Evolutionary conservation across 75 land plant species (phyloP).

Genomic region (Pinus albicaulis): DNA sequence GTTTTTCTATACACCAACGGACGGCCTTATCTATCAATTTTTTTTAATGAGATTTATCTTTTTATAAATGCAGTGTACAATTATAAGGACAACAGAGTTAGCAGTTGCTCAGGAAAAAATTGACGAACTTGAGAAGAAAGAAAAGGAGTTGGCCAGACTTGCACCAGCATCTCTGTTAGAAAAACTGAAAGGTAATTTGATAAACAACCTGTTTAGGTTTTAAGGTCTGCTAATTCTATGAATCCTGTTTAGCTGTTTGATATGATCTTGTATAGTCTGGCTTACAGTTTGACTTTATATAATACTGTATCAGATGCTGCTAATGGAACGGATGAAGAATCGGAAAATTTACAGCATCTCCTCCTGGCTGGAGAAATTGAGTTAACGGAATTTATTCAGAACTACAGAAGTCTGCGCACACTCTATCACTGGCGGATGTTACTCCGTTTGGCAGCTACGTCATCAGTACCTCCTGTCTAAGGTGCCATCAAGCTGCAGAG

Average conservation of each 20-base stretch:
- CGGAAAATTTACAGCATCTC: slow-evolving; percentile 57
- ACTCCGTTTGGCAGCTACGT: slow-evolving; percentile 63
- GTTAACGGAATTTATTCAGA: slow-evolving; percentile 55
- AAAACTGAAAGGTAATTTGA: slow-evolving; percentile 65
- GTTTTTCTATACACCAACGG: background rate
- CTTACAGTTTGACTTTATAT: background rate
- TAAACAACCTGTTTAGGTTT: background rate
- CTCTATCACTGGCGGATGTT: slow-evolving; percentile 69
- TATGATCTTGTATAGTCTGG: background rate
- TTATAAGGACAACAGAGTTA: slow-evolving; percentile 87
- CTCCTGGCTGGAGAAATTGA: slow-evolving; percentile 69
- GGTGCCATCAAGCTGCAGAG: too few relatives aligned
- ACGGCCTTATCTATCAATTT: background rate
- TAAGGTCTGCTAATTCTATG: background rate
- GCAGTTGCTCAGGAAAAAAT: slow-evolving; percentile 93
- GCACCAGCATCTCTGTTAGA: slow-evolving; percentile 57
- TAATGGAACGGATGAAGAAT: slow-evolving; percentile 73
- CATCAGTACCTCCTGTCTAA: slow-evolving; percentile 15
- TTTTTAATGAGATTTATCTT: background rate
- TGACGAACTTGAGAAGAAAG: slow-evolving; percentile 57
- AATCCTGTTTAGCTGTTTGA: background rate
- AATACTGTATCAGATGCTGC: slow-evolving; percentile 61
- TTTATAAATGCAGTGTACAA: slow-evolving; percentile 57
- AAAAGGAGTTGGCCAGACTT: slow-evolving; percentile 51
- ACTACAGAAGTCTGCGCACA: slow-evolving; percentile 68